Conservation (phyloP, 805 yeast genomes). For the Spathaspora boniae region DNA sequence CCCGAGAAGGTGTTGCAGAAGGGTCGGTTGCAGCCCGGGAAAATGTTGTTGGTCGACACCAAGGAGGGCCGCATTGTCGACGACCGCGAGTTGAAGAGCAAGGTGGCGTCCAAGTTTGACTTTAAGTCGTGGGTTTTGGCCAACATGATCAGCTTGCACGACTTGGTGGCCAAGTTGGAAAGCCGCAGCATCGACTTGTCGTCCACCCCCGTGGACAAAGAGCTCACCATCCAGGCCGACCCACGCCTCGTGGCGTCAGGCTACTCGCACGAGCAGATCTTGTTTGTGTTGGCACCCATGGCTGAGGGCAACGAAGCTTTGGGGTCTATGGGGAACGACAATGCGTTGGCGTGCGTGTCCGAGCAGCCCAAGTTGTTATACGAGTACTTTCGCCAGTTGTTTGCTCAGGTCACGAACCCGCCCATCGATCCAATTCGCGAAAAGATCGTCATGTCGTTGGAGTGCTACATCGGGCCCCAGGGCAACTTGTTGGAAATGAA, state of each 20-base stretch:
- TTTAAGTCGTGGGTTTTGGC: conserved; percentile 92
- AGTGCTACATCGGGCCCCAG: conserved; percentile 98
- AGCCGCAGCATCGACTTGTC: conserved; percentile 27
- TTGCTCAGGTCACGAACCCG: conserved; percentile 98
- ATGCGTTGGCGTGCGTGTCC: conserved; percentile 90
- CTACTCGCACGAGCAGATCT: conserved; percentile 90
- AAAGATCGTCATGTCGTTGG: conserved; percentile 93
- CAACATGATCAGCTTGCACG: conserved; percentile 80
- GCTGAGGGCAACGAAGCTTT: conserved; percentile 93
- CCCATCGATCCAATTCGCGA: conserved; percentile 98
- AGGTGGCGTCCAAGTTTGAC: conserved; percentile 79
- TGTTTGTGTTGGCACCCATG: conserved; percentile 87
- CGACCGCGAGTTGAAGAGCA: conserved; percentile 79
- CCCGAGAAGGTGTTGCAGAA: conserved; percentile 79
- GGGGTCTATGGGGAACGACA: conserved; percentile 98
- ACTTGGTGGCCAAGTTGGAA: conserved; percentile 59
- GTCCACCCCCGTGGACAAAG: conserved; percentile 23
- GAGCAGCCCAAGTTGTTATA: conserved; percentile 87
- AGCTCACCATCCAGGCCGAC: conserved; percentile 65
- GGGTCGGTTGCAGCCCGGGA: conserved; percentile 95
- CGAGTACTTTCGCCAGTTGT: conserved; percentile 92
- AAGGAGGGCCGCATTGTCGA: conserved; percentile 90
- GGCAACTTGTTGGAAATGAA: conserved; percentile 93
- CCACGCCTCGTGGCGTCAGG: conserved; percentile 85
- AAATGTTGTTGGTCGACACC: conserved; percentile 93